Conservation (phyloP, 2,329 filamentous ascomycete genomes). For the Chlorencoelia australis region DNA sequence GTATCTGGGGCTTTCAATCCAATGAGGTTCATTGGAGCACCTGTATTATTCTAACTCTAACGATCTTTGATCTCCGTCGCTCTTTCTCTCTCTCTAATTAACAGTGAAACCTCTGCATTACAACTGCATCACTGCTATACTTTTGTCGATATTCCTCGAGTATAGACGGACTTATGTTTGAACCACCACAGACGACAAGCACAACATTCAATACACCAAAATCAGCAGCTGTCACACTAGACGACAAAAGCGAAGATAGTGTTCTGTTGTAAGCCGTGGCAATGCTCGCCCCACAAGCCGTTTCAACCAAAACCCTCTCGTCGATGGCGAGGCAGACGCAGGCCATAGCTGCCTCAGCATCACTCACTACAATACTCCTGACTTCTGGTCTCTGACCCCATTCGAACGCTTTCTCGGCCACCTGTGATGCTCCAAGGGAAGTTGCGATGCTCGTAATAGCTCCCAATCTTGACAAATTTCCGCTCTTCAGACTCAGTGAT, state of each 20-base stretch:
- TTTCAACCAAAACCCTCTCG: conserved; percentile 70
- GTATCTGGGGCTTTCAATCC: too few relatives aligned
- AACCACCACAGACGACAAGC: conserved; percentile 75
- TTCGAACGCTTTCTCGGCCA: conserved; percentile 57
- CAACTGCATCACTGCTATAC: too few relatives aligned
- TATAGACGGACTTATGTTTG: conserved; percentile 52
- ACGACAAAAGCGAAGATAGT: conserved; percentile 27
- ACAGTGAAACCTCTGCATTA: too few relatives aligned
- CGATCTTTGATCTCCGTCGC: too few relatives aligned
- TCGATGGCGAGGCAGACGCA: conserved; percentile 73
- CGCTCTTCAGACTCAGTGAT: conserved; percentile 46
- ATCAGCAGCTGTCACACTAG: conserved; percentile 49
- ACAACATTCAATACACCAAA: conserved; percentile 64
- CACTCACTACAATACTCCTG: conserved; percentile 53
- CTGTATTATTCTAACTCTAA: too few relatives aligned
- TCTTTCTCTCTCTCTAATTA: too few relatives aligned
- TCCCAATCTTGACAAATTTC: conserved; percentile 50
- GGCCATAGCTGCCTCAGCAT: conserved; percentile 71
- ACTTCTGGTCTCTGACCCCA: conserved; percentile 46
- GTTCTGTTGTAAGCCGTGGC: conserved; percentile 58
- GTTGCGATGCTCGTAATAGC: conserved; percentile 68
- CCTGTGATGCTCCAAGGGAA: conserved; percentile 62
- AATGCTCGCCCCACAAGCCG: conserved; percentile 74
- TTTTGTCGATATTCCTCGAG: conserved; percentile 32
- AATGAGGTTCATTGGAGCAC: too few relatives aligned